These are phyloP conservation scores for Malassezia dermatis DNA, from an alignment of 1,284 basidiomycete species.

Conservation along the genomic window DNA sequence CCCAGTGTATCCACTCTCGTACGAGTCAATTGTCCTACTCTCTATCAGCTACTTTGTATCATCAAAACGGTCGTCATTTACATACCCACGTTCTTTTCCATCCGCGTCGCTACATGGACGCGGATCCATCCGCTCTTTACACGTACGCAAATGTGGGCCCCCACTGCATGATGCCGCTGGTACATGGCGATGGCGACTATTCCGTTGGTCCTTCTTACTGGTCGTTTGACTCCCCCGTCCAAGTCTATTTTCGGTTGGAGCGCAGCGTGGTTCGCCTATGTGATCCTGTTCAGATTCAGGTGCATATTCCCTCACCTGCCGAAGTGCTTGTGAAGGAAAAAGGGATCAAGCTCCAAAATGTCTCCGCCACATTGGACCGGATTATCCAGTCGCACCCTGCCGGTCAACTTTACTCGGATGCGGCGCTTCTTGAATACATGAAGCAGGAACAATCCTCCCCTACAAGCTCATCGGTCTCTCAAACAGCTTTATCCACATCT, in stretches of 20 bases:
- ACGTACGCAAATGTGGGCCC: constrained; percentile 18
- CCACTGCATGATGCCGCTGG: constrained; percentile 15
- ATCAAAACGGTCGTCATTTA: constrained; percentile 14
- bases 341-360: constrained; percentile 30
- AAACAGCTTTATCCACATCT: not conserved
- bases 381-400: constrained; percentile 27
- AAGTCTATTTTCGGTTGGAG: constrained; percentile 31
- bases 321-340: constrained; percentile 24
- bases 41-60: constrained; percentile 29
- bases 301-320: constrained; percentile 37
- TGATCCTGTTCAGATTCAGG: constrained; percentile 36
- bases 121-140: constrained; percentile 13
- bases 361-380: constrained; percentile 37
- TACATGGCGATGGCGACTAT: constrained; percentile 14
- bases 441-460: not conserved
- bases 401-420: constrained; percentile 7
- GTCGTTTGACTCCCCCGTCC: constrained; percentile 22
- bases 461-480: not conserved
- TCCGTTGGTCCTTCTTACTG: constrained; percentile 28
- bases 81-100: constrained; percentile 28
- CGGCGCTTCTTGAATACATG: not conserved
- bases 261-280: constrained; percentile 39
- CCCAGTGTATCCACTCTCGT: constrained; percentile 41
- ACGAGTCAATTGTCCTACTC: constrained; percentile 30
- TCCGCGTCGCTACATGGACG: constrained; percentile 32